These are phyloP conservation scores for Solanum gracilifrons DNA, from an alignment of 257 asterid genomes.

Conservation along the genomic window DNA sequence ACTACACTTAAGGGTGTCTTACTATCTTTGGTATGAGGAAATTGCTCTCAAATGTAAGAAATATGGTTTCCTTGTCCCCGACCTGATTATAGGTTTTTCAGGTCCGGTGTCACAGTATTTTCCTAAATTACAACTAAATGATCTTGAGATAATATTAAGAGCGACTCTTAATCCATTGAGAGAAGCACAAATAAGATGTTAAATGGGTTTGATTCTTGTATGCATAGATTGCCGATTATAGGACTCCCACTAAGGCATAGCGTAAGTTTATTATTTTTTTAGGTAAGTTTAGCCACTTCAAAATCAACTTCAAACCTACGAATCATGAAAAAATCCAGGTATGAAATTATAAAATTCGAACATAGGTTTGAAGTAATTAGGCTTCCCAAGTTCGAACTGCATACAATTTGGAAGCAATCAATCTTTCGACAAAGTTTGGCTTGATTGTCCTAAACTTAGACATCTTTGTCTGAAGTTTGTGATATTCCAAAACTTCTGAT, in stretches of 20 bases:
- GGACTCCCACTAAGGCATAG: background rate
- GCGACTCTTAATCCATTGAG: slow-evolving; percentile 44
- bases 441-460: background rate
- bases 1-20: background rate
- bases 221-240: background rate
- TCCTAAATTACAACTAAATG: background rate
- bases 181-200: background rate
- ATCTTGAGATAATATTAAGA: slow-evolving; percentile 6
- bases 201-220: background rate
- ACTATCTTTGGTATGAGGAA: background rate
- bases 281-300: background rate
- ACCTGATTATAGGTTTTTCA: background rate
- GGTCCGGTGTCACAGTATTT: background rate
- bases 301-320: background rate
- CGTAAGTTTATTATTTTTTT: background rate
- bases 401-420: background rate
- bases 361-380: background rate
- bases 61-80: background rate
- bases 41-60: background rate
- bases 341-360: background rate
- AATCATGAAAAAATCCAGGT: background rate
- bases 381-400: background rate
- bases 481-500: background rate
- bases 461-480: background rate
- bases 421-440: background rate